Percentiles rank a stretch among this genome's conserved stretches.
Evolutionary conservation across 2,329 filamentous ascomycete genomes (phyloP).

Genomic region (Gnomoniopsis sp.): DNA sequence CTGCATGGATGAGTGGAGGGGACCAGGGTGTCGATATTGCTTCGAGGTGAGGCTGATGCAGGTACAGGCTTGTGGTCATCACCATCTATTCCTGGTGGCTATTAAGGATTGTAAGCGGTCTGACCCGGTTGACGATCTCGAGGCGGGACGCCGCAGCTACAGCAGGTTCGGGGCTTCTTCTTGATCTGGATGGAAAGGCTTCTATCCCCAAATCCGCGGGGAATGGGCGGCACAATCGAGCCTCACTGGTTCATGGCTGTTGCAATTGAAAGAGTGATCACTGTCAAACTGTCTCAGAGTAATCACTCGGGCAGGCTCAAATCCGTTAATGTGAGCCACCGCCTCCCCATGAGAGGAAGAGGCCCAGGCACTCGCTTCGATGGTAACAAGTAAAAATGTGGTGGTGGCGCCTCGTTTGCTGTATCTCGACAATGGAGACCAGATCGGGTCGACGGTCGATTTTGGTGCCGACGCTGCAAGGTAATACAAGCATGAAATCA

Average conservation of each 20-base stretch:
- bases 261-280: neutral
- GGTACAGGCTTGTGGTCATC: neutral
- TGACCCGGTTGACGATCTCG: neutral
- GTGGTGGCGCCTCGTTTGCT: slow-evolving; percentile 5
- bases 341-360: no score
- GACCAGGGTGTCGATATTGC: neutral
- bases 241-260: neutral
- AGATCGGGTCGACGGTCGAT: slow-evolving; percentile 3
- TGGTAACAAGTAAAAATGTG: no score
- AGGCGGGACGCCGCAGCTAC: neutral
- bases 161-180: neutral
- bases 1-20: neutral
- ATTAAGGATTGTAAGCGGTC: no score
- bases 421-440: slow-evolving; percentile 12
- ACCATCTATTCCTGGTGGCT: neutral
- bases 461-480: neutral
- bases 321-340: no score
- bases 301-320: neutral
- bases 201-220: neutral
- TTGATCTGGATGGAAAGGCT: neutral
- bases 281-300: neutral
- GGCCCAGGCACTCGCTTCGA: neutral
- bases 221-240: neutral
- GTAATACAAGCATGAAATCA: slow-evolving; percentile 4
- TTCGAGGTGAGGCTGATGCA: neutral